Percentiles rank a stretch among this genome's conserved stretches.
These are phyloP conservation scores for Omphalea diandra DNA, from an alignment of 441 rosid genomes.

Conservation along the genomic window DNA sequence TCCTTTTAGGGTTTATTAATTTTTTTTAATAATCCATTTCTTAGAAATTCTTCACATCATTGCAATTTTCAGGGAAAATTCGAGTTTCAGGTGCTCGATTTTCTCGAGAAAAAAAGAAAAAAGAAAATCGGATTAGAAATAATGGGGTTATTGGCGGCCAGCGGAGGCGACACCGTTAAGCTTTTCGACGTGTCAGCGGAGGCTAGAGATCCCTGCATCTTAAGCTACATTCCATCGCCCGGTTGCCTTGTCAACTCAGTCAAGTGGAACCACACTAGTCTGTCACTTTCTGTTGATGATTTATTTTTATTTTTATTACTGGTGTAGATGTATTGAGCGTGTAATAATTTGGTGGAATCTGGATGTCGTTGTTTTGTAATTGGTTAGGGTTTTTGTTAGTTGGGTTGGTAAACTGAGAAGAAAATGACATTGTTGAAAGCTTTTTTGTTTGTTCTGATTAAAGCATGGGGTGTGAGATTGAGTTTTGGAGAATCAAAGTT, in stretches of 20 bases:
- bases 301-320: neutral
- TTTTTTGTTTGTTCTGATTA: too few species aligned
- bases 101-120: constrained; percentile 7
- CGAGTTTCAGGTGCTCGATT: constrained; percentile 1
- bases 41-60: constrained; percentile 5
- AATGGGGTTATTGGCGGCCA: constrained; percentile 62
- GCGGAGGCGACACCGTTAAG: constrained; percentile 92
- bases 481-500: too few species aligned
- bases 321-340: neutral
- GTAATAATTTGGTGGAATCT: neutral
- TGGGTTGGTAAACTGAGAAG: neutral
- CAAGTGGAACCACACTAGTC: constrained; percentile 94
- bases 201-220: constrained; percentile 73
- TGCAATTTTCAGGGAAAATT: neutral
- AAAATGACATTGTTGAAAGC: neutral
- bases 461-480: too few species aligned
- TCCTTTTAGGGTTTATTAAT: constrained; percentile 20
- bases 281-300: constrained; percentile 24
- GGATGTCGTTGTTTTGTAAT: constrained; percentile 9
- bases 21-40: neutral
- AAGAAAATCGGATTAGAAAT: too few species aligned
- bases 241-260: constrained; percentile 70
- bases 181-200: constrained; percentile 72
- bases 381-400: constrained; percentile 5
- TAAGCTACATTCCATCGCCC: constrained; percentile 74